A percentile compares a stretch with the other conserved stretches of the same genome.
These are phyloP conservation scores for Pisolithus orientalis DNA, from an alignment of 768 basidiomycete species.

Conservation along the genomic window DNA sequence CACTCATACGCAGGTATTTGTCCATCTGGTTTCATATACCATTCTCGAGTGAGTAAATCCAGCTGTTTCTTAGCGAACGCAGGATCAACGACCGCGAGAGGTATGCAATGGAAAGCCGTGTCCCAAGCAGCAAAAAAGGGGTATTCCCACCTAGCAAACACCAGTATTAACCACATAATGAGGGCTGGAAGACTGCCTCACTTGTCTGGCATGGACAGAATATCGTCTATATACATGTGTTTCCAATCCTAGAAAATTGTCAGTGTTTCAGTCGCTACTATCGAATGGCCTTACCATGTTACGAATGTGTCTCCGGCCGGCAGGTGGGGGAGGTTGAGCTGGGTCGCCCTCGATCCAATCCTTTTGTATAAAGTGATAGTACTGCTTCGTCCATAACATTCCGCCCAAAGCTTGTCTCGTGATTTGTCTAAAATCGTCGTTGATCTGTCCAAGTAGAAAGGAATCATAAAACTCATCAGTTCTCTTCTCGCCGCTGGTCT, in stretches of 20 bases:
- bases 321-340: conserved; percentile 90
- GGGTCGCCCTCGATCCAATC: conserved; percentile 97
- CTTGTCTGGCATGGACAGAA: conserved; percentile 99
- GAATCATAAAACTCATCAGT: conserved; percentile 93
- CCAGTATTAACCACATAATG: conserved; percentile 1
- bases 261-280: not conserved
- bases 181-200: conserved; percentile 27
- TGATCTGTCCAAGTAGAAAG: conserved; percentile 77
- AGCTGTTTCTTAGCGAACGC: conserved; percentile 97
- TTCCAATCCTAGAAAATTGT: conserved; percentile 70
- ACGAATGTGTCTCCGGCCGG: conserved; percentile 75
- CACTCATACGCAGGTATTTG: conserved; percentile 99
- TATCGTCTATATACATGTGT: conserved; percentile 91
- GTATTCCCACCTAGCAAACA: conserved; percentile 78
- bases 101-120: conserved; percentile 99
- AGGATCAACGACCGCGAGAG: conserved; percentile 92
- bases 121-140: conserved; percentile 99
- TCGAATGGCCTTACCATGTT: conserved; percentile 55
- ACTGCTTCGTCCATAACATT: conserved; percentile 99
- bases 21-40: conserved; percentile 99
- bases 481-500: conserved; percentile 87
- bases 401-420: conserved; percentile 95
- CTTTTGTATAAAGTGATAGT: conserved; percentile 92
- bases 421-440: conserved; percentile 90
- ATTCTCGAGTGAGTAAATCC: conserved; percentile 92